Percentiles rank a stretch among this genome's conserved stretches.
These are phyloP conservation scores for Skeletonema menzelii DNA, from an alignment of 108 stramenopile genomes.

Conservation along the genomic window DNA sequence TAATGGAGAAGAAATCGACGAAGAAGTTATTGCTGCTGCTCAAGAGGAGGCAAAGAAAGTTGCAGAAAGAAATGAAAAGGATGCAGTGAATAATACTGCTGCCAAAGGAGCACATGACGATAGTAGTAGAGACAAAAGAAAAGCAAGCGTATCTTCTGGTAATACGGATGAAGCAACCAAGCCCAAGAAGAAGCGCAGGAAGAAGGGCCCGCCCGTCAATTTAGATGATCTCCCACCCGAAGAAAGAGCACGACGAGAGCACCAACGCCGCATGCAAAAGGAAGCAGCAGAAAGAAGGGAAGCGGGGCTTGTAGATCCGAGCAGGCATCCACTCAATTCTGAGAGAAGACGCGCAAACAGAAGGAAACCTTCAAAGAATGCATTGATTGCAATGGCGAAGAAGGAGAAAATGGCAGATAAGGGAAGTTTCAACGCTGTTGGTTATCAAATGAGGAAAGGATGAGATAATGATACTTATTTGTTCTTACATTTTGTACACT, in stretches of 20 bases:
- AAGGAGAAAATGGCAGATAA: conserved; percentile 22
- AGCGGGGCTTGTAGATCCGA: conserved; percentile 19
- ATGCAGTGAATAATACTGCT: conserved; percentile 24
- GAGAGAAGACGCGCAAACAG: conserved; percentile 85
- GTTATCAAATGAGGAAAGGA: conserved; percentile 42
- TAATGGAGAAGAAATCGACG: conserved; percentile 8
- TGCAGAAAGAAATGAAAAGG: conserved; percentile 27
- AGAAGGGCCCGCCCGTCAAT: conserved; percentile 25
- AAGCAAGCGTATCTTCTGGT: conserved; percentile 15
- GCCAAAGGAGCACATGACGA: conserved; percentile 28
- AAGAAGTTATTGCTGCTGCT: conserved; percentile 23
- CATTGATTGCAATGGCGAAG: conserved; percentile 22
- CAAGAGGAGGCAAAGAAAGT: conserved; percentile 38
- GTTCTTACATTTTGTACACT: conserved; percentile 1
- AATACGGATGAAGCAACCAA: conserved; percentile 16
- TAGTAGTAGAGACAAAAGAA: conserved; percentile 34
- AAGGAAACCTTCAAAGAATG: conserved; percentile 60
- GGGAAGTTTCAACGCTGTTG: conserved; percentile 42
- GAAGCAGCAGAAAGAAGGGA: conserved; percentile 78
- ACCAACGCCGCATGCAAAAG: conserved; percentile 65
- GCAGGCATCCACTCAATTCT: conserved; percentile 80
- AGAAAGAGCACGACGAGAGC: conserved; percentile 74
- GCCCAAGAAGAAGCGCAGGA: conserved; percentile 47
- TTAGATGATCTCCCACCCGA: conserved; percentile 61
- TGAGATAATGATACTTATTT: neutral